A percentile compares a stretch with the other conserved stretches of the same genome.
These are phyloP conservation scores for Fistulinella staudtii DNA, from an alignment of 1,284 basidiomycete genomes.

Conservation along the genomic window DNA sequence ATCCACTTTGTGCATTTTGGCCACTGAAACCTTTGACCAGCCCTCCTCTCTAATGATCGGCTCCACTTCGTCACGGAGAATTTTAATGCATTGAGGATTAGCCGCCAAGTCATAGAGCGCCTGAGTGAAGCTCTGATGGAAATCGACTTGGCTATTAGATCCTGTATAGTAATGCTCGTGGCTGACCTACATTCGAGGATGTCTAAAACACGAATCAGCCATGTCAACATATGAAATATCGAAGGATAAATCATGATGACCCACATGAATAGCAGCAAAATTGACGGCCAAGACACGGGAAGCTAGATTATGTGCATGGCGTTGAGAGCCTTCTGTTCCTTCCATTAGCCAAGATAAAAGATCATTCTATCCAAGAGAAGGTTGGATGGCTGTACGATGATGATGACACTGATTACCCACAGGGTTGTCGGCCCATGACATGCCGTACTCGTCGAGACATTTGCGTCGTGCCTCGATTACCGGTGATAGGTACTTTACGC, in stretches of 20 bases:
- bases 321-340: slow-evolving; percentile 29
- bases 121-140: slow-evolving; percentile 32
- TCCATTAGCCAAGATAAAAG: slow-evolving; percentile 45
- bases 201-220: slow-evolving; percentile 3
- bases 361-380: slow-evolving; percentile 32
- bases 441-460: slow-evolving; percentile 29
- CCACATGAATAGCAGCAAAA: slow-evolving; percentile 40
- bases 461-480: slow-evolving; percentile 36
- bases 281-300: slow-evolving; percentile 35
- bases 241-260: background rate
- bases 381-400: background rate
- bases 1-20: slow-evolving; percentile 43
- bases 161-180: background rate
- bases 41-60: slow-evolving; percentile 36
- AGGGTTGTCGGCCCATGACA: slow-evolving; percentile 36
- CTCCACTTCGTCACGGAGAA: slow-evolving; percentile 43
- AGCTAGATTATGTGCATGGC: slow-evolving; percentile 29
- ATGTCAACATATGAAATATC: background rate
- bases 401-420: slow-evolving; percentile 20
- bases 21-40: slow-evolving; percentile 41
- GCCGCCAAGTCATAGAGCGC: slow-evolving; percentile 37
- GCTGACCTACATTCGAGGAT: slow-evolving; percentile 4
- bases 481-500: slow-evolving; percentile 29
- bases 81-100: slow-evolving; percentile 36
- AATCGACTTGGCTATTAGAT: background rate